Evolutionary conservation across 2,329 filamentous ascomycete species (phyloP).

Genomic region (Venturia carpophila): DNA sequence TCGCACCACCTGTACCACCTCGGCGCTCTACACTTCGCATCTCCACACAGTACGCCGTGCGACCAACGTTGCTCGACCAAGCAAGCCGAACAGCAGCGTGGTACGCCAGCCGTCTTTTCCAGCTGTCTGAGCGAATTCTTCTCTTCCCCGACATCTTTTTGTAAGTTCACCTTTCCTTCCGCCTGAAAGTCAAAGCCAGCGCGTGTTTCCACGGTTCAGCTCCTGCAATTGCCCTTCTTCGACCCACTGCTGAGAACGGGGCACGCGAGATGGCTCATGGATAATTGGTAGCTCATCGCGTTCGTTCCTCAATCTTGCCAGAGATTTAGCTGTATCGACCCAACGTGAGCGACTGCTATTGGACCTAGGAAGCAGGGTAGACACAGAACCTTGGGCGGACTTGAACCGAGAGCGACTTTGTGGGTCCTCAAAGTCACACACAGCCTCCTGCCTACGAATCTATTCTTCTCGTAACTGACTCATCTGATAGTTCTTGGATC

Average conservation of each 20-base stretch:
- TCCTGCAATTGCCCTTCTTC: no score
- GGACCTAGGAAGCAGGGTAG: no score
- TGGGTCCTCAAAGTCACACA: neutral
- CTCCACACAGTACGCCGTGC: neutral
- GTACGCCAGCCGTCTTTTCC: neutral
- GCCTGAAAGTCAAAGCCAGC: neutral
- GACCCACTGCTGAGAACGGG: no score
- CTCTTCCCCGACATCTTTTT: neutral
- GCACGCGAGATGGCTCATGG: no score
- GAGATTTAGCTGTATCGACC: no score
- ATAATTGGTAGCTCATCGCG: no score
- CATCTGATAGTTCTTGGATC: neutral
- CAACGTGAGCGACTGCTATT: no score
- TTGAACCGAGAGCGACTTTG: no score
- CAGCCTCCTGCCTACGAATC: neutral
- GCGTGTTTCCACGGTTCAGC: no score
- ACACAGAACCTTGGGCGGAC: no score
- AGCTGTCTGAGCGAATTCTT: neutral
- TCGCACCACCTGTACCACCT: neutral
- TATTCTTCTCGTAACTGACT: neutral
- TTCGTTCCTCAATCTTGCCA: no score
- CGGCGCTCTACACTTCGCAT: neutral
- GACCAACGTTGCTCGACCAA: neutral
- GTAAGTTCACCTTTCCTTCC: neutral
- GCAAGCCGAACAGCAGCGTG: neutral